phyloP scores from a whole-genome alignment of 208 protist species.

The Crithidia bombi region DNA sequence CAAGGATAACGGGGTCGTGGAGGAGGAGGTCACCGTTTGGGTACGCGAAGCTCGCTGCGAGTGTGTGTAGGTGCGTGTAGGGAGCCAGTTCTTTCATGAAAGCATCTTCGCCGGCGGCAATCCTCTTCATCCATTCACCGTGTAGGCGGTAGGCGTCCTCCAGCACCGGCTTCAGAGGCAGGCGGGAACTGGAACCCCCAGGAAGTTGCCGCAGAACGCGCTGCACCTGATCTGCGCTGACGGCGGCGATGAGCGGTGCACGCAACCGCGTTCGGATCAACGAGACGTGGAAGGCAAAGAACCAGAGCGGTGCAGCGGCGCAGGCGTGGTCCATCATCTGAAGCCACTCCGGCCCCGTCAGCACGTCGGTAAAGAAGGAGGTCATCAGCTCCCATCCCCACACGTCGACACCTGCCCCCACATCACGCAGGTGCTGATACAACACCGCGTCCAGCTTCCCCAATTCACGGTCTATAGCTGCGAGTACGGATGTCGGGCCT shows the following conservation, averaged over 20 bases:
- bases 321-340: slow-evolving; percentile 92
- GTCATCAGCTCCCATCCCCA: slow-evolving; percentile 77
- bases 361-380: slow-evolving; percentile 76
- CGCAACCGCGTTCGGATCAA: slow-evolving; percentile 38
- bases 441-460: slow-evolving; percentile 47
- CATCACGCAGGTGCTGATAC: slow-evolving; percentile 49
- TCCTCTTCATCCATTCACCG: slow-evolving; percentile 17
- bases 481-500: slow-evolving; percentile 50
- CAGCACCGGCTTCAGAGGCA: slow-evolving; percentile 37
- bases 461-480: slow-evolving; percentile 62
- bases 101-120: neutral
- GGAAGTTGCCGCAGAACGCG: slow-evolving; percentile 43
- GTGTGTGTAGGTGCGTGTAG: slow-evolving; percentile 6
- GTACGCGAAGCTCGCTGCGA: slow-evolving; percentile 42
- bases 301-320: slow-evolving; percentile 71
- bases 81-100: neutral
- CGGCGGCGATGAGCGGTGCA: slow-evolving; percentile 37
- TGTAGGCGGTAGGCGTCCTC: slow-evolving; percentile 56
- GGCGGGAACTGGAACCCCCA: neutral
- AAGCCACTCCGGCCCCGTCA: slow-evolving; percentile 77
- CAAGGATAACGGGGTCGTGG: slow-evolving; percentile 48
- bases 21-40: slow-evolving; percentile 34
- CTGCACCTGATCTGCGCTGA: slow-evolving; percentile 49
- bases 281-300: slow-evolving; percentile 79
- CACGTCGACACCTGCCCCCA: slow-evolving; percentile 61